Evolutionary conservation across 306 rosid genomes (phyloP).

Genomic region (Prunus kanzakura): DNA sequence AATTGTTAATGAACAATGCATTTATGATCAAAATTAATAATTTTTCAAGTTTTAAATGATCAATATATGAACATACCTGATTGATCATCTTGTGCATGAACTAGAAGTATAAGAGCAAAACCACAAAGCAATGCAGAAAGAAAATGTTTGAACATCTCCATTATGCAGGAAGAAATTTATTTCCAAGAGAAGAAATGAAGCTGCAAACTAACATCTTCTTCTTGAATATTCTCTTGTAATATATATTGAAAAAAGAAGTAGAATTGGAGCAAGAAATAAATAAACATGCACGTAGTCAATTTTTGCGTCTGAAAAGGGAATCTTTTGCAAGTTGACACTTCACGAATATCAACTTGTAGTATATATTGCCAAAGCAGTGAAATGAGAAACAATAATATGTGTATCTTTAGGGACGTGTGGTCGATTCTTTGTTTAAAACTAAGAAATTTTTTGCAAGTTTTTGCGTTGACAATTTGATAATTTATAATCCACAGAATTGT

Average conservation of each 20-base stretch:
- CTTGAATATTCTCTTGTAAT: background rate
- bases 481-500: background rate
- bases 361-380: background rate
- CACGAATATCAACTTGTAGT: background rate
- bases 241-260: background rate
- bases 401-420: too few species aligned
- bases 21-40: background rate
- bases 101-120: constrained; percentile 12
- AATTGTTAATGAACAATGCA: background rate
- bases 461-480: background rate
- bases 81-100: constrained; percentile 42
- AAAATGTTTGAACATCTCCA: constrained; percentile 7
- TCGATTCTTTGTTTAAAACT: background rate
- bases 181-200: background rate
- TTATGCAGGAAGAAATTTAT: background rate
- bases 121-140: constrained; percentile 12
- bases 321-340: background rate
- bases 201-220: background rate
- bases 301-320: background rate
- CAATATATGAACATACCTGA: constrained; percentile 28
- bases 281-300: background rate
- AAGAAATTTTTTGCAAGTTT: background rate
- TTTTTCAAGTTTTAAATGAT: background rate
- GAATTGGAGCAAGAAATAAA: background rate
- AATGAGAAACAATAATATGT: background rate